Evolutionary conservation across 2,329 filamentous ascomycete genomes (phyloP).

Genomic region (Calonectria henricotiae): DNA sequence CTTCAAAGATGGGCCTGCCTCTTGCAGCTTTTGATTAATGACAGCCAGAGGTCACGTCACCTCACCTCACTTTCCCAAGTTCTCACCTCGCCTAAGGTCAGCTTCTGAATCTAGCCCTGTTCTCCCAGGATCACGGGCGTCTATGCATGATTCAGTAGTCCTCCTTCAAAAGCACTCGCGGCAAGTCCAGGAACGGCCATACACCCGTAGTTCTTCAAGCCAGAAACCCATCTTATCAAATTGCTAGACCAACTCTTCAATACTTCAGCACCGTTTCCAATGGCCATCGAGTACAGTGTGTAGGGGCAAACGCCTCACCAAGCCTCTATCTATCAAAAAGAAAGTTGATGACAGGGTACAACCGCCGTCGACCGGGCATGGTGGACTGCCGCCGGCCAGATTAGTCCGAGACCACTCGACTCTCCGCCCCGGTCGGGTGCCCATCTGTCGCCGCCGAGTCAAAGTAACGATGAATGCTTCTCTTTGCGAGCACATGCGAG

Average conservation of each 20-base stretch:
- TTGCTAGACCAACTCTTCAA: constrained; percentile 1
- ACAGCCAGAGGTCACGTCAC: constrained; percentile 43
- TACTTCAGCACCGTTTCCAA: constrained; percentile 7
- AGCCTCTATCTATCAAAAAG: constrained; percentile 48
- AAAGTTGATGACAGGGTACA: constrained; percentile 45
- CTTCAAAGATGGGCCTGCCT: constrained; percentile 43
- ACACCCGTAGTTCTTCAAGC: constrained; percentile 5
- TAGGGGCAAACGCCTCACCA: constrained; percentile 46
- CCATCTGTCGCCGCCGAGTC: constrained; percentile 45
- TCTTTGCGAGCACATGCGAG: constrained; percentile 45
- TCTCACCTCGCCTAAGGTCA: constrained; percentile 39
- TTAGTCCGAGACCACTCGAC: constrained; percentile 43
- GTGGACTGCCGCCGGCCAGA: constrained; percentile 40
- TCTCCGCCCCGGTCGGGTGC: constrained; percentile 43
- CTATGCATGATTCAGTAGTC: constrained; percentile 1
- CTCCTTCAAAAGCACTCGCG: constrained; percentile 2
- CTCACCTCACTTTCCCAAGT: constrained; percentile 42
- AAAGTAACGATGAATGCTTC: constrained; percentile 49
- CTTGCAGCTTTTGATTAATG: constrained; percentile 39
- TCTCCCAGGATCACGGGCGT: constrained; percentile 4
- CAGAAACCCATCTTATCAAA: background rate
- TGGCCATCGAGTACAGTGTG: constrained; percentile 31
- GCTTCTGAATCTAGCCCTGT: constrained; percentile 33
- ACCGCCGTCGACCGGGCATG: constrained; percentile 40
- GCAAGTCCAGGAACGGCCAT: constrained; percentile 20